Evolutionary conservation across 805 yeast species (phyloP).

Genomic region (Barnettozyma californica): DNA sequence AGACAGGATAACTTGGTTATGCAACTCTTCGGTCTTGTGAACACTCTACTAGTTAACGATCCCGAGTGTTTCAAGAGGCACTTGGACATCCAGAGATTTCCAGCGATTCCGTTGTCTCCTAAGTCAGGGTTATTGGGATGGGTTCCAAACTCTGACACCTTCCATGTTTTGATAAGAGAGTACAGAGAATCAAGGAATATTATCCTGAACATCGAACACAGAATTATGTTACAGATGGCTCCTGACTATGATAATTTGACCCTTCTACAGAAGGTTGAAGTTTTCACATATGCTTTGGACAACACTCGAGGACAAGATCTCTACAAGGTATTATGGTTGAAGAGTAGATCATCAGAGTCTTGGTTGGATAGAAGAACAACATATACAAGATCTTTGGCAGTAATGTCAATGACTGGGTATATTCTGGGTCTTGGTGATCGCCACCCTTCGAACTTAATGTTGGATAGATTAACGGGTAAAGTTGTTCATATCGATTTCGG

Average conservation of each 20-base stretch:
- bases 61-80: slow-evolving; percentile 96
- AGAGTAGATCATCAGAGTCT: slow-evolving; percentile 91
- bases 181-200: slow-evolving; percentile 90
- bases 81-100: slow-evolving; percentile 83
- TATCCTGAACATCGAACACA: slow-evolving; percentile 84
- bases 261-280: slow-evolving; percentile 88
- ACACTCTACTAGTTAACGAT: slow-evolving; percentile 81
- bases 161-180: slow-evolving; percentile 88
- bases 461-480: slow-evolving; percentile 90
- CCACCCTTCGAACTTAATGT: slow-evolving; percentile 95
- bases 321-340: slow-evolving; percentile 93
- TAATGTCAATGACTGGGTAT: slow-evolving; percentile 98
- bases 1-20: slow-evolving; percentile 96
- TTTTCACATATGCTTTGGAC: slow-evolving; percentile 91
- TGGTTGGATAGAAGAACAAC: slow-evolving; percentile 98
- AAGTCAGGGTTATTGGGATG: slow-evolving; percentile 95
- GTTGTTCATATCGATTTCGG: slow-evolving; percentile 98
- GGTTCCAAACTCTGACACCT: slow-evolving; percentile 97
- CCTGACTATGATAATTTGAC: slow-evolving; percentile 90
- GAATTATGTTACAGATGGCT: slow-evolving; percentile 96
- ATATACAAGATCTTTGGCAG: slow-evolving; percentile 92
- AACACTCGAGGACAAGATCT: slow-evolving; percentile 95
- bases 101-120: slow-evolving; percentile 95
- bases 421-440: slow-evolving; percentile 96
- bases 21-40: slow-evolving; percentile 95